Conservation (phyloP, 495 filamentous ascomycete genomes). For the Jackrogersella multiformis region DNA sequence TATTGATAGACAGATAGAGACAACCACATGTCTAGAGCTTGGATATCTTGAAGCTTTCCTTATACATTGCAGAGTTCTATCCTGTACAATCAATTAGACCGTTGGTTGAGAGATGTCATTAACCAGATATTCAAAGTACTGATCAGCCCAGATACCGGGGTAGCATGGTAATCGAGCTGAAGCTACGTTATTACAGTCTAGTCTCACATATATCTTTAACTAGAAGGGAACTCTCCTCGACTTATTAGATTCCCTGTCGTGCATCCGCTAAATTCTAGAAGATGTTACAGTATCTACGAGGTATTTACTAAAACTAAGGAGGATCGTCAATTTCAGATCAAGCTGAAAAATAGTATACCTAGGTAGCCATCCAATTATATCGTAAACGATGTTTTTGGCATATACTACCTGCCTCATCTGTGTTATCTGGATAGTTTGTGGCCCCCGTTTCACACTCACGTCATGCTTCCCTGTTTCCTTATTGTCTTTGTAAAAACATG, state of each 20-base stretch:
- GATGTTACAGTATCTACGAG: neutral
- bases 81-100: neutral
- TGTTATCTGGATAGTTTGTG: neutral
- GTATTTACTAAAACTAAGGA: constrained; percentile 5
- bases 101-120: neutral
- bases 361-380: neutral
- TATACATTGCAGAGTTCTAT: neutral
- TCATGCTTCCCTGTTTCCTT: neutral
- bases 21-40: neutral
- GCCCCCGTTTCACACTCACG: neutral
- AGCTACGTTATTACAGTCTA: neutral
- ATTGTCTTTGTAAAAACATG: neutral
- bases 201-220: neutral
- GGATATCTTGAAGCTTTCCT: neutral
- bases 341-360: constrained; percentile 6
- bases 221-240: neutral
- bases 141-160: neutral
- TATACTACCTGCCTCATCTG: constrained; percentile 18
- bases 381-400: neutral
- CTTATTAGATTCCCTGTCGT: neutral
- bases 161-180: constrained; percentile 18
- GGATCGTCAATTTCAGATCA: constrained; percentile 18
- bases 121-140: neutral
- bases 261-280: constrained; percentile 1
- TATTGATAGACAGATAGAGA: no score